A percentile compares a stretch with the other conserved stretches of the same genome.
These are phyloP conservation scores for Aspergillus steynii DNA, from an alignment of 495 filamentous ascomycete species.

Conservation along the genomic window DNA sequence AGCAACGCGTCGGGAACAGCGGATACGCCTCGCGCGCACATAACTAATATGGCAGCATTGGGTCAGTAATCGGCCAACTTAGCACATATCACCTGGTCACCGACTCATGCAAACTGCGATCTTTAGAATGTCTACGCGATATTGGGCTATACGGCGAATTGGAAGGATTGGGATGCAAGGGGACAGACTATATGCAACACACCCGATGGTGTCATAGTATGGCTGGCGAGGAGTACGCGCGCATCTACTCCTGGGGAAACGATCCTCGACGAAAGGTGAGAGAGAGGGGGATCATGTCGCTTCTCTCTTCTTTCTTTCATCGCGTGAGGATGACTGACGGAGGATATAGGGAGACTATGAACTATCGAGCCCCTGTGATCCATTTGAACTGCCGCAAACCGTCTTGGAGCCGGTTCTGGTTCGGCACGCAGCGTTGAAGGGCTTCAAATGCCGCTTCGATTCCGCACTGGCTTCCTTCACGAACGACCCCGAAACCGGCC, in stretches of 20 bases:
- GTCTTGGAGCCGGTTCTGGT: slow-evolving; percentile 53
- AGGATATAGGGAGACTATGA: slow-evolving; percentile 52
- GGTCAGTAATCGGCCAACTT: slow-evolving; percentile 21
- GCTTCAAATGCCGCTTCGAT: slow-evolving; percentile 46
- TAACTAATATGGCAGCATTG: slow-evolving; percentile 53
- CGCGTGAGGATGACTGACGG: not conserved
- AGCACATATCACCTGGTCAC: not conserved
- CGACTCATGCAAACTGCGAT: slow-evolving; percentile 3
- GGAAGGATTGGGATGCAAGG: slow-evolving; percentile 18
- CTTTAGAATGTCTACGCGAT: slow-evolving; percentile 54
- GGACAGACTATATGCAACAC: slow-evolving; percentile 46
- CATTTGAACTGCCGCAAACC: slow-evolving; percentile 53
- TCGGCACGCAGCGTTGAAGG: slow-evolving; percentile 39
- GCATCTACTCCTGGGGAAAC: slow-evolving; percentile 54
- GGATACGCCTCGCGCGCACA: slow-evolving; percentile 56
- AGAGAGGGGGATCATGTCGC: not conserved
- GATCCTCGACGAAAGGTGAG: slow-evolving; percentile 42
- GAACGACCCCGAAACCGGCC: slow-evolving; percentile 24
- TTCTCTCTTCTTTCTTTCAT: not conserved
- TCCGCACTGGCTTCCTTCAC: slow-evolving; percentile 36
- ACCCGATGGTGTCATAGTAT: slow-evolving; percentile 55
- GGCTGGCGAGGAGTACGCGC: slow-evolving; percentile 55
- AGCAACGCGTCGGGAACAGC: slow-evolving; percentile 45
- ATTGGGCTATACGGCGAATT: slow-evolving; percentile 52
- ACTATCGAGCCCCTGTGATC: slow-evolving; percentile 45